Evolutionary conservation across 164 flowering plant species (phyloP).

Genomic region (Magnolia sinica): DNA sequence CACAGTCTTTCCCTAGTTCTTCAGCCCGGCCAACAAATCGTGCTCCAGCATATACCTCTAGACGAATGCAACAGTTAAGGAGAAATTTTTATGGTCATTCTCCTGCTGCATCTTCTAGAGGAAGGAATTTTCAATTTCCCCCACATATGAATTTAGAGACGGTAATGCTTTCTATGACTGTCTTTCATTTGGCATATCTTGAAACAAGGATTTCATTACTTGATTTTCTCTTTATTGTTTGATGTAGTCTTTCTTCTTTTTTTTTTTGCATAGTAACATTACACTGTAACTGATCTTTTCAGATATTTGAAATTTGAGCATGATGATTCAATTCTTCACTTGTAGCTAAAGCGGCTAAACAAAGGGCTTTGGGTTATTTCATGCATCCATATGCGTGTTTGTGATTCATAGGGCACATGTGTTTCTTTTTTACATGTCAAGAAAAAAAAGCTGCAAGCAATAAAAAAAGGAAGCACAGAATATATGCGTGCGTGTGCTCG

Average conservation of each 20-base stretch:
- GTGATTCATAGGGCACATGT: too few species aligned
- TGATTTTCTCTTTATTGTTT: background rate
- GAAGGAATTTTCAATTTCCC: slow-evolving; percentile 49
- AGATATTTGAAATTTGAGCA: too few species aligned
- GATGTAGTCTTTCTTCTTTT: background rate
- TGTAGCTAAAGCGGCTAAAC: background rate
- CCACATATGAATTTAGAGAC: slow-evolving; percentile 63
- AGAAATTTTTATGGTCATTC: slow-evolving; percentile 29
- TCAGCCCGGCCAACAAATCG: slow-evolving; percentile 40
- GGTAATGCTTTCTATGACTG: slow-evolving; percentile 37
- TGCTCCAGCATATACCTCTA: slow-evolving; percentile 34
- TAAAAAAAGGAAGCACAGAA: too few species aligned
- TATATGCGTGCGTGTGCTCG: too few species aligned
- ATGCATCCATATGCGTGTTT: too few species aligned
- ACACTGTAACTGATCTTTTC: background rate
- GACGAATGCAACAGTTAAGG: slow-evolving; percentile 51
- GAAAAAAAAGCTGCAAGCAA: too few species aligned
- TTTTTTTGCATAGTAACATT: too few species aligned
- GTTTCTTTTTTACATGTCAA: too few species aligned
- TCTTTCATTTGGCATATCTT: background rate
- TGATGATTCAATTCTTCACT: background rate
- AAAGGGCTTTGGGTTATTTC: background rate
- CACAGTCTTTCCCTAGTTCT: slow-evolving; percentile 31
- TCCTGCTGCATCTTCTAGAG: slow-evolving; percentile 32
- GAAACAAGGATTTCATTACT: background rate